Percentiles rank a stretch among this genome's conserved stretches.
phyloP scores from a whole-genome alignment of 495 filamentous ascomycete species.

The Diplogelasinospora grovesii region DNA sequence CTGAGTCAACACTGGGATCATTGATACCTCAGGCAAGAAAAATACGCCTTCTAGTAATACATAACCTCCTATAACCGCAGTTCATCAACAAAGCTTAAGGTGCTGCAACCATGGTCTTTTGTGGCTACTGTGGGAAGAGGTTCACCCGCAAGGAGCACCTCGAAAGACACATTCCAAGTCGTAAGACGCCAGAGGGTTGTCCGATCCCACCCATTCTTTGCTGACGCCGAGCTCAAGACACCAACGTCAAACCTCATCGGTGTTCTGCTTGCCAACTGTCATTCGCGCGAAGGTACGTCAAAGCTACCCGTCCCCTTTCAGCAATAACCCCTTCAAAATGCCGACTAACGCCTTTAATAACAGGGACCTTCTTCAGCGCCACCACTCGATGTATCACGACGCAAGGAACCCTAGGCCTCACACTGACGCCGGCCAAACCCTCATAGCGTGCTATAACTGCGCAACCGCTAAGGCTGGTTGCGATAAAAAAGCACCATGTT shows the following conservation, averaged over 20 bases:
- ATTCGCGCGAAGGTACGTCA: constrained; percentile 52
- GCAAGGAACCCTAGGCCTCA: constrained; percentile 33
- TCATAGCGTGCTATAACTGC: constrained; percentile 55
- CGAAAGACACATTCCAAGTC: constrained; percentile 54
- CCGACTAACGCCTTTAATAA: constrained; percentile 15
- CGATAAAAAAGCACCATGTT: constrained; percentile 58
- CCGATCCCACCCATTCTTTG: constrained; percentile 3
- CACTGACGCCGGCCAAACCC: constrained; percentile 31
- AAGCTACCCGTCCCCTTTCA: neutral
- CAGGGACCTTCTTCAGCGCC: constrained; percentile 55
- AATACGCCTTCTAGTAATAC: neutral
- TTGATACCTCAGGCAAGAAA: no score
- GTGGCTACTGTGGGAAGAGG: constrained; percentile 55
- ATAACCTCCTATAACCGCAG: no score
- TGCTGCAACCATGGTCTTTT: constrained; percentile 42
- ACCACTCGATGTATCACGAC: constrained; percentile 48
- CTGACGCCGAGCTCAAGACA: constrained; percentile 38
- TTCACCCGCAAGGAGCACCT: constrained; percentile 63
- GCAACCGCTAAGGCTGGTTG: constrained; percentile 59
- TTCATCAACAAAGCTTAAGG: no score
- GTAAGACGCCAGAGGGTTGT: no score
- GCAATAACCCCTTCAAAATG: neutral
- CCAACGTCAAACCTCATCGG: constrained; percentile 57
- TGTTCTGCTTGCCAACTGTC: constrained; percentile 53
- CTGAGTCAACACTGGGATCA: no score